A percentile compares a stretch with the other conserved stretches of the same genome.
Evolutionary conservation across 306 rosid species (phyloP).

Genomic region (Lathyrus tuberosus): DNA sequence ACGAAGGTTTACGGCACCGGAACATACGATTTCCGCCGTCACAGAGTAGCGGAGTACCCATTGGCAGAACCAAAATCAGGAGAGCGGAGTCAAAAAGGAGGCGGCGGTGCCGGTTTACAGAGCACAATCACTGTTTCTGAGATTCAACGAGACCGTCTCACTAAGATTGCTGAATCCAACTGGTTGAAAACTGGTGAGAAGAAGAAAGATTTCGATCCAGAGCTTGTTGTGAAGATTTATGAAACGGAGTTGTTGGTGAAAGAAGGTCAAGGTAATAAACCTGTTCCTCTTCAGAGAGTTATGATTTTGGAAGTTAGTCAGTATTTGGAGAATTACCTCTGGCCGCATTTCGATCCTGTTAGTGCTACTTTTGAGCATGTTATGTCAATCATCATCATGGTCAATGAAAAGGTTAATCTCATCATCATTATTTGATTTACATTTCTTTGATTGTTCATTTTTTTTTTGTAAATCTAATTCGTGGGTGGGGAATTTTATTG

Average conservation of each 20-base stretch:
- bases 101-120: slow-evolving; percentile 49
- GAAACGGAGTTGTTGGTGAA: slow-evolving; percentile 66
- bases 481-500: slow-evolving; percentile 17
- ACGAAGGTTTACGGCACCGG: slow-evolving; percentile 91
- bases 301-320: slow-evolving; percentile 95
- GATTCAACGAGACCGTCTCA: slow-evolving; percentile 89
- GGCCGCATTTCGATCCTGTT: slow-evolving; percentile 77
- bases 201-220: slow-evolving; percentile 60
- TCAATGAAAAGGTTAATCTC: slow-evolving; percentile 77
- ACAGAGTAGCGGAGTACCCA: slow-evolving; percentile 93
- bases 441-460: background rate
- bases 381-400: slow-evolving; percentile 91
- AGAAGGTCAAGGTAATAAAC: slow-evolving; percentile 72
- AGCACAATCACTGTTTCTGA: slow-evolving; percentile 77
- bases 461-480: background rate
- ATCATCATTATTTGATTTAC: background rate
- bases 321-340: slow-evolving; percentile 86
- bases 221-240: slow-evolving; percentile 72
- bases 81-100: slow-evolving; percentile 51
- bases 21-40: slow-evolving; percentile 82
- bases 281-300: slow-evolving; percentile 90
- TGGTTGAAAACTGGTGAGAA: slow-evolving; percentile 67
- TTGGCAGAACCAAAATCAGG: slow-evolving; percentile 52
- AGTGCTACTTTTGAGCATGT: slow-evolving; percentile 84
- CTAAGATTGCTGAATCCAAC: slow-evolving; percentile 76